Conservation (phyloP, 345 rosid species). For the Gossypium bickii region DNA sequence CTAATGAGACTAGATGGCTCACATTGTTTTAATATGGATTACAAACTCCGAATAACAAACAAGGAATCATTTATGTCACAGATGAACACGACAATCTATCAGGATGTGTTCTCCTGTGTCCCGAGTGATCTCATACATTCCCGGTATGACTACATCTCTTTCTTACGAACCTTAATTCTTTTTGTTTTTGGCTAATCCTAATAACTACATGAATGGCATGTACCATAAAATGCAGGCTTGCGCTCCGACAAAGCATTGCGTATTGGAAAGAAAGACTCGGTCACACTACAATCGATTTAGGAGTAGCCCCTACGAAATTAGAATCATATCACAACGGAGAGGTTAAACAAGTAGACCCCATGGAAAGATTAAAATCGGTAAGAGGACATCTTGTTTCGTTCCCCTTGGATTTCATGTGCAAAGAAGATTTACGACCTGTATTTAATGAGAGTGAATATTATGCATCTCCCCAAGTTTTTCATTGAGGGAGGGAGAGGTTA, state of each 20-base stretch:
- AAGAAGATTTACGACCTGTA: constrained; percentile 88
- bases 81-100: constrained; percentile 81
- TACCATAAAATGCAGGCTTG: constrained; percentile 33
- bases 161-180: background rate
- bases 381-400: constrained; percentile 89
- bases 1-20: background rate
- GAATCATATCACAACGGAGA: constrained; percentile 69
- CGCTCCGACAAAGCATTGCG: constrained; percentile 58
- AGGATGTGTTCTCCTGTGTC: constrained; percentile 85
- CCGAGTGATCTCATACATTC: constrained; percentile 90
- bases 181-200: background rate
- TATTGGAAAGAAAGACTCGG: constrained; percentile 76
- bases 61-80: constrained; percentile 27
- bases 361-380: constrained; percentile 60
- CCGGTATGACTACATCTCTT: constrained; percentile 40
- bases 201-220: background rate
- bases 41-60: background rate
- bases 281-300: constrained; percentile 86
- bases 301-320: constrained; percentile 73
- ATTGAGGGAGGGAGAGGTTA: background rate
- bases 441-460: constrained; percentile 95
- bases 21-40: background rate
- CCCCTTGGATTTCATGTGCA: constrained; percentile 90
- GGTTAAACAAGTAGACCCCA: constrained; percentile 45
- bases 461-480: constrained; percentile 89